Percentiles rank a stretch among this genome's conserved stretches.
phyloP scores from a whole-genome alignment of 2,329 filamentous ascomycete genomes.

The Ophiosphaerella herpotricha region DNA sequence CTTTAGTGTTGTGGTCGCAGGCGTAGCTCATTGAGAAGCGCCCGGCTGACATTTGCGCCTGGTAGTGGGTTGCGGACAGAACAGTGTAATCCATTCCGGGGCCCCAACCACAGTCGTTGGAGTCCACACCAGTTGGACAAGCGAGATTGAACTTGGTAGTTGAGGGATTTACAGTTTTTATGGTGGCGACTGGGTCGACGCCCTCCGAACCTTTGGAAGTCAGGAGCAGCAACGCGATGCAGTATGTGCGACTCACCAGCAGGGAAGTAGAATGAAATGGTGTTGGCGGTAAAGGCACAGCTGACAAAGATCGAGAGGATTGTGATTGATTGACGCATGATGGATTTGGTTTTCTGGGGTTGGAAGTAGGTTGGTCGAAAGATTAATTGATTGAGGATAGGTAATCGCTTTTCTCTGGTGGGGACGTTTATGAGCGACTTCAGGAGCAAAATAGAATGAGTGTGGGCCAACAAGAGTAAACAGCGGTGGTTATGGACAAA shows the following conservation, averaged over 20 bases:
- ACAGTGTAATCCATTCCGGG: slow-evolving; percentile 23
- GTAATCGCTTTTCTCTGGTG: too few species aligned
- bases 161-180: slow-evolving; percentile 22
- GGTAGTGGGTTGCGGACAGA: slow-evolving; percentile 25
- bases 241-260: slow-evolving; percentile 17
- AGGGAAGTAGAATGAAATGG: slow-evolving; percentile 28
- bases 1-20: slow-evolving; percentile 30
- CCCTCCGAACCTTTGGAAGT: slow-evolving; percentile 19
- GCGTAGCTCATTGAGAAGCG: slow-evolving; percentile 28
- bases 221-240: background rate
- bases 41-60: slow-evolving; percentile 20
- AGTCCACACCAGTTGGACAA: slow-evolving; percentile 24
- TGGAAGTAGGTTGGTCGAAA: slow-evolving; percentile 1
- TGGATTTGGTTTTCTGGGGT: background rate
- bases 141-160: slow-evolving; percentile 29
- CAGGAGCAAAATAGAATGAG: too few species aligned
- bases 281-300: slow-evolving; percentile 19
- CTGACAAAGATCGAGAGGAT: slow-evolving; percentile 23
- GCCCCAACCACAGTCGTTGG: slow-evolving; percentile 33
- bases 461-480: too few species aligned
- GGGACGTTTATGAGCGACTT: too few species aligned
- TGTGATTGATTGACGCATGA: slow-evolving; percentile 30
- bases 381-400: too few species aligned
- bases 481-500: too few species aligned
- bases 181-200: slow-evolving; percentile 26